Conservation (phyloP, 2,329 filamentous ascomycete genomes). For the Phaeosphaeria sp. region DNA sequence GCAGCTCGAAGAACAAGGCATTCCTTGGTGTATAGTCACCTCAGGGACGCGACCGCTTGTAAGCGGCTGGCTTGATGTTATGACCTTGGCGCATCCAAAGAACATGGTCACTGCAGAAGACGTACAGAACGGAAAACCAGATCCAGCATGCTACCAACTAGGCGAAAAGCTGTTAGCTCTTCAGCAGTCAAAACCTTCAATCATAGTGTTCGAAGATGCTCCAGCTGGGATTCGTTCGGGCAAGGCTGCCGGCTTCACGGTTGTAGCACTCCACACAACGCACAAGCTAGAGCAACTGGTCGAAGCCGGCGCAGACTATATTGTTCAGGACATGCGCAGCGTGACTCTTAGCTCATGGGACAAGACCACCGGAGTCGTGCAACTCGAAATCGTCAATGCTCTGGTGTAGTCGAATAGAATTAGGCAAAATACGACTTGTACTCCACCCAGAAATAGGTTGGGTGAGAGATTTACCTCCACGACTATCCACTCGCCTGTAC, state of each 20-base stretch:
- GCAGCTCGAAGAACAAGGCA: conserved; percentile 65
- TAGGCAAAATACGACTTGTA: conserved; percentile 8
- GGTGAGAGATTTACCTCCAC: neutral
- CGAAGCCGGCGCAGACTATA: conserved; percentile 83
- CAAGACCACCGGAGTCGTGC: conserved; percentile 64
- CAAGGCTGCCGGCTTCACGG: conserved; percentile 84
- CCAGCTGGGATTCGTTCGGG: conserved; percentile 84
- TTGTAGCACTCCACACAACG: conserved; percentile 84
- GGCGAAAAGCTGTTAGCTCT: conserved; percentile 52
- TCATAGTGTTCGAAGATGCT: conserved; percentile 87
- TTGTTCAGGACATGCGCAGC: conserved; percentile 79
- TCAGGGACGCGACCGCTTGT: conserved; percentile 57
- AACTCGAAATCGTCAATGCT: conserved; percentile 71
- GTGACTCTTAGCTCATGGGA: conserved; percentile 67
- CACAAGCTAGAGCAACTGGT: conserved; percentile 75
- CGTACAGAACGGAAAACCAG: conserved; percentile 57
- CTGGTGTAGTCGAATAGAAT: conserved; percentile 44
- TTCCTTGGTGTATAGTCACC: conserved; percentile 82
- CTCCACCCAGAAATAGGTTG: conserved; percentile 2
- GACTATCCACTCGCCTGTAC: neutral
- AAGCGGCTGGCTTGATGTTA: conserved; percentile 57
- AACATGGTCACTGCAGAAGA: conserved; percentile 59
- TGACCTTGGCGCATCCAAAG: conserved; percentile 56
- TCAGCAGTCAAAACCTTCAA: conserved; percentile 48
- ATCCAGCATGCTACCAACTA: conserved; percentile 57